phyloP scores from a whole-genome alignment of 164 flowering plant genomes.

The Protea cynaroides region DNA sequence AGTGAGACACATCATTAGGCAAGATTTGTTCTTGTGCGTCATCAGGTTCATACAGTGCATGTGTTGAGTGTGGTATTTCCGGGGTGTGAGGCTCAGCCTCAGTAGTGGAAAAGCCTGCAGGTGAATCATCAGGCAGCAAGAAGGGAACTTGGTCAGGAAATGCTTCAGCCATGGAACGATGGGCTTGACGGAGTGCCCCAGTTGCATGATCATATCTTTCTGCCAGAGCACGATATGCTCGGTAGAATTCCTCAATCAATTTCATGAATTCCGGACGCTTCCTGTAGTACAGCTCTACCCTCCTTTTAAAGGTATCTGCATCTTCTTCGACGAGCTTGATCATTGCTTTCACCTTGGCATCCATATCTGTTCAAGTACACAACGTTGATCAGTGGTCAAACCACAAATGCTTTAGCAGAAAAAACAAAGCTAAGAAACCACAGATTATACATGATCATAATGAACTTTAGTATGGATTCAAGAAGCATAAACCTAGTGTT shows the following conservation, averaged over 20 bases:
- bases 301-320: slow-evolving; percentile 92
- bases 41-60: slow-evolving; percentile 36
- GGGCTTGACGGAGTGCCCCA: slow-evolving; percentile 82
- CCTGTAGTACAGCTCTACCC: slow-evolving; percentile 97
- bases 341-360: slow-evolving; percentile 81
- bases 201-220: slow-evolving; percentile 91
- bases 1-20: slow-evolving; percentile 18
- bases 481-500: background rate
- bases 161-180: slow-evolving; percentile 72
- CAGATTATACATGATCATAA: background rate
- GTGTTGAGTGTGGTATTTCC: slow-evolving; percentile 35
- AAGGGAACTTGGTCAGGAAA: slow-evolving; percentile 71
- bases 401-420: background rate
- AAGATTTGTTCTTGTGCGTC: slow-evolving; percentile 26
- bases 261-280: slow-evolving; percentile 94
- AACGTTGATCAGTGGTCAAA: background rate
- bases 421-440: background rate
- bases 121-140: slow-evolving; percentile 43
- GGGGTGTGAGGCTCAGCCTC: slow-evolving; percentile 53
- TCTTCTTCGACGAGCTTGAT: slow-evolving; percentile 96
- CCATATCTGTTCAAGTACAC: slow-evolving; percentile 62
- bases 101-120: slow-evolving; percentile 32
- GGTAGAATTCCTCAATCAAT: slow-evolving; percentile 84
- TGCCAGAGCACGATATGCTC: slow-evolving; percentile 92
- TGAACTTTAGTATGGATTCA: background rate